Percentiles rank a stretch among this genome's conserved stretches.
Conservation (phyloP, 2,329 filamentous ascomycete genomes). For the Colletotrichum costaricense region DNA sequence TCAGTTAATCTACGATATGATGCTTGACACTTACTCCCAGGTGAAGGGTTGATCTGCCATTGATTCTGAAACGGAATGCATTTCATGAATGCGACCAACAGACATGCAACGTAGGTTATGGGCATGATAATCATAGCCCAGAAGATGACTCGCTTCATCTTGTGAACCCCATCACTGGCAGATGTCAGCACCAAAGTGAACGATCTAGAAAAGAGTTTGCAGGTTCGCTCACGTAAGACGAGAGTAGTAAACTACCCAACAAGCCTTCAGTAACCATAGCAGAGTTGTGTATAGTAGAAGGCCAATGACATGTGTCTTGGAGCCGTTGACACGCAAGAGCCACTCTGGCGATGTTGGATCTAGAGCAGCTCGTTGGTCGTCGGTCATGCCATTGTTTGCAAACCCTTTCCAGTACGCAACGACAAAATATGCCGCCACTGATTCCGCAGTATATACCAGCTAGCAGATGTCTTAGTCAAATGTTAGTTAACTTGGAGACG, state of each 20-base stretch:
- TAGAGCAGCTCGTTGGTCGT: constrained; percentile 54
- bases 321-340: constrained; percentile 56
- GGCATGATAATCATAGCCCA: constrained; percentile 23
- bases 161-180: constrained; percentile 12
- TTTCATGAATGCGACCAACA: constrained; percentile 54
- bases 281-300: constrained; percentile 62
- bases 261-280: constrained; percentile 63
- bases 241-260: constrained; percentile 63
- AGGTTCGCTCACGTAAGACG: constrained; percentile 54
- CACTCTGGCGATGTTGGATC: constrained; percentile 45
- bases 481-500: neutral
- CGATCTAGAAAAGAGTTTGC: neutral
- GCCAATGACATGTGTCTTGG: constrained; percentile 63
- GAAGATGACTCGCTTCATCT: constrained; percentile 23
- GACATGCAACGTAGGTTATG: constrained; percentile 12
- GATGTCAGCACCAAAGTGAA: neutral
- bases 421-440: constrained; percentile 46
- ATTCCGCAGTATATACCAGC: constrained; percentile 37
- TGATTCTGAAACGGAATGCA: constrained; percentile 55
- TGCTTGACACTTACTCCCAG: neutral
- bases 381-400: constrained; percentile 63
- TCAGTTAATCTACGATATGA: accelerated
- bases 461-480: neutral
- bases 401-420: constrained; percentile 54
- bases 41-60: constrained; percentile 59